These are phyloP conservation scores for Coelastrella sp. DNA, from an alignment of 139 green algal species.

Conservation along the genomic window DNA sequence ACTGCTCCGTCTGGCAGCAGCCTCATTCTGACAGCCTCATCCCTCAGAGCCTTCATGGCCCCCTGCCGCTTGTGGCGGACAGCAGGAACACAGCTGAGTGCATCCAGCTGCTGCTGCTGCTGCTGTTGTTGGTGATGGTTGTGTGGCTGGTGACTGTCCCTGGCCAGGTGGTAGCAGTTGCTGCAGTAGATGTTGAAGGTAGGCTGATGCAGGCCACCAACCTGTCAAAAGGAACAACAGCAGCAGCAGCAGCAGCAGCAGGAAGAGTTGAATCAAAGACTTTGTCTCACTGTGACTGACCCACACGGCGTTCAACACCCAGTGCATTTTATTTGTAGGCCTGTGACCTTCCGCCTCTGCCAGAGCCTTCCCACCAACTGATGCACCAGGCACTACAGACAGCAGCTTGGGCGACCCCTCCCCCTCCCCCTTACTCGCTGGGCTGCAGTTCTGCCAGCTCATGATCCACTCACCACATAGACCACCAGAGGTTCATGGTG, in stretches of 20 bases:
- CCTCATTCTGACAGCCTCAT: neutral
- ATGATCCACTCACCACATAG: neutral
- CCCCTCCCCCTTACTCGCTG: neutral
- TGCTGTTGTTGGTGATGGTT: neutral
- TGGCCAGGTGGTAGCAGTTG: conserved; percentile 21
- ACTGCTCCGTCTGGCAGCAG: neutral
- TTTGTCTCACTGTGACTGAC: neutral
- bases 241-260: neutral
- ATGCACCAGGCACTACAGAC: neutral
- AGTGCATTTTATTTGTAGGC: neutral
- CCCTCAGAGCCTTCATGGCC: neutral
- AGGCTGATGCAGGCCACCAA: neutral
- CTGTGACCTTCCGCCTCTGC: neutral
- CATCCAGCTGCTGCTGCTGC: conserved; percentile 6
- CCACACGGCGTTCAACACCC: neutral
- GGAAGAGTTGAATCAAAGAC: neutral
- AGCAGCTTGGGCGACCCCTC: no score
- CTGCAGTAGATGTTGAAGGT: conserved; percentile 4
- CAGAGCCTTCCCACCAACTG: neutral
- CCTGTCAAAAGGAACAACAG: neutral
- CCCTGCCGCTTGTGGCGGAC: neutral
- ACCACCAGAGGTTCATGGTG: conserved; percentile 1
- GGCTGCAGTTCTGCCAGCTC: neutral
- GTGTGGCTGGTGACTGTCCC: neutral
- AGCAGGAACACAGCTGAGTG: neutral